Base-by-base conservation (phyloP, 2,329 filamentous ascomycete species). In the Ceratocystiopsis minuta region DNA sequence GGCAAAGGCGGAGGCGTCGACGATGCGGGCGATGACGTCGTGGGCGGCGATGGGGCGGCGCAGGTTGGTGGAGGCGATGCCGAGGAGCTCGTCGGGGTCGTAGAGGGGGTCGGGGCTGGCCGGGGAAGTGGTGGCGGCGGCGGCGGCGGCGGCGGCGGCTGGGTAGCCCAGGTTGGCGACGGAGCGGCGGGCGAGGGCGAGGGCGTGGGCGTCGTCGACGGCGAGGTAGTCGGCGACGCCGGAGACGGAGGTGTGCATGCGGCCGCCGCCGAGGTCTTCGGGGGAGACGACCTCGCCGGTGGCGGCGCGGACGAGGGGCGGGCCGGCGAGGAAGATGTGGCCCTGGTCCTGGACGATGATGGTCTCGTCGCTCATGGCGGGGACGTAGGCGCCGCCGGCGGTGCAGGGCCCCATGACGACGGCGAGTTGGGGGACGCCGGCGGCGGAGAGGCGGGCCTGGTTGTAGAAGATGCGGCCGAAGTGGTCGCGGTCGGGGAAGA, bases 401-500 rank as follows among this genome's bases (percentile, higher is more conserved):
- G 90, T 98, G 62, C 90, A 98, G 36, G 88, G 83, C 1, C 88
- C 88, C 88, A 98, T 95, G 38, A 98, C 88, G 3, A 95, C 85
- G 11, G 84, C 79, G 51, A 98, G 81, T 56, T 96, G 88, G 1
- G 88, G 88, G 47, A 96, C 93, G 5, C 86, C 85, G 50, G 78
- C 64, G 2, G 80, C 72, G 51, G 82, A 90, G 86, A 96, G 94
- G 53, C 84, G 71, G 3, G 90, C 88, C 61, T 98, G 88, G 63
- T 98, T 95, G 68, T 81, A 98, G 67, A 98, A 98, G 57, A 96
- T 94, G 50, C 88, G 83, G 33, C 88, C 86, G 56, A 98, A 96
- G 60, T 96, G 88, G 42, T 95, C 85, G 49, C 78, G 72, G 58
- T 96, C 88, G 1, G 88, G 90, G 59, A 98, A 96, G 44, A 96